These are phyloP conservation scores for Prunus armeniaca DNA, from an alignment of 306 rosid species.

Conservation along the genomic window DNA sequence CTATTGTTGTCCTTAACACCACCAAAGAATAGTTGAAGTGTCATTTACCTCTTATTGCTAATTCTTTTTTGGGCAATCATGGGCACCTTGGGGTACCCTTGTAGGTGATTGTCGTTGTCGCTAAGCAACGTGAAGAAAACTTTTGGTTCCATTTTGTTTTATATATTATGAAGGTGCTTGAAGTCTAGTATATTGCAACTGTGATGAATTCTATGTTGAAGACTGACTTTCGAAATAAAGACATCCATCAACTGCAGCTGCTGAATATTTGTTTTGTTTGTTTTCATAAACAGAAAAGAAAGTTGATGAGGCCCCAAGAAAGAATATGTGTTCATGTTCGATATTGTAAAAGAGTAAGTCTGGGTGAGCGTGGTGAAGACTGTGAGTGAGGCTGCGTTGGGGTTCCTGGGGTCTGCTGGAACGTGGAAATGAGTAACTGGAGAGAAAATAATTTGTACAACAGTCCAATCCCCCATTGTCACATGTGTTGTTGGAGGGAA, in stretches of 20 bases:
- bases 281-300: constrained; percentile 63
- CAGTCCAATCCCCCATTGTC: constrained; percentile 42
- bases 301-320: constrained; percentile 65
- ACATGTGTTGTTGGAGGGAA: constrained; percentile 42
- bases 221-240: background rate
- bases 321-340: constrained; percentile 70
- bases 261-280: constrained; percentile 12
- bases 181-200: background rate
- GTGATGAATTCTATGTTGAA: background rate
- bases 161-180: background rate
- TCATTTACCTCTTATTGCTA: background rate
- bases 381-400: constrained; percentile 31
- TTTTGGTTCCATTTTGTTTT: background rate
- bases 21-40: background rate
- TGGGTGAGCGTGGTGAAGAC: constrained; percentile 29
- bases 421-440: constrained; percentile 35
- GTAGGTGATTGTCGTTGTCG: background rate
- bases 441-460: constrained; percentile 54
- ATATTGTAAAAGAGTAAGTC: constrained; percentile 51
- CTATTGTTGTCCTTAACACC: background rate
- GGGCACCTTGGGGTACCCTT: background rate
- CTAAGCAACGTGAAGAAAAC: background rate
- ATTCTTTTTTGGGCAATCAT: background rate
- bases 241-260: background rate
- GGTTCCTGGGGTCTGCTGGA: constrained; percentile 34